Base-by-base conservation (phyloP, 768 basidiomycete species). In the Mycena latifolia region DNA sequence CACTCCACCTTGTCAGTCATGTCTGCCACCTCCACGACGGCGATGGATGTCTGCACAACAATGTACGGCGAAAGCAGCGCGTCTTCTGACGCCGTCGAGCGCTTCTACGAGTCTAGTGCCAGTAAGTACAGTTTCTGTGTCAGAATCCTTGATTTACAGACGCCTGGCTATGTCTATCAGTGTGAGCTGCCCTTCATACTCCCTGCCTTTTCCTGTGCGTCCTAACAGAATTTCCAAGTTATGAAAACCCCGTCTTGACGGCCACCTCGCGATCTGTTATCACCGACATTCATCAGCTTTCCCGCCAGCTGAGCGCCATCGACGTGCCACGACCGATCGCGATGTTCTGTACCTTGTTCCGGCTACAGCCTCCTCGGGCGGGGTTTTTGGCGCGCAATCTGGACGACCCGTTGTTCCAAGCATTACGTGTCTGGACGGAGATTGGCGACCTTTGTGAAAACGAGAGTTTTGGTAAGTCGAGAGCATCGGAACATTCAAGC, bases 201-300 rank as follows among this genome's bases (percentile, higher is more conserved):
- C 55, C 54, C 52, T 8, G 25, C 55, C 51, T 11, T 25, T n/a
- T 18, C 14, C 25, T 29, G 55, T 46, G 24, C 10, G 27, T 52
- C 29, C 62, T 71, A 51, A 73, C 71, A 31, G 41, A 45, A 35
- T 73, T 51, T 72, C 39, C 37, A 66, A 91, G 90, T 71, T 94
- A 94, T 72, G 92, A 94, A 79, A 94, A 94, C 71, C 93, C 93
- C 4, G 75, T 91, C 67, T 74, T 94, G 43, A 93, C 92, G 35
- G 91, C 92, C 37, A 91, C 88, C 8, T 91, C 92, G 39, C 87
- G 91, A 55, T 82, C 85, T 45, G 81, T 92, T 54, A 92, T 94
- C 65, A 82, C 88, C 55, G 91, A 93, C 71, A 89, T 94, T 22
- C 86, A 91, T 70, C 75, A 82, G 28, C 80, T 92, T 51, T 86